These are phyloP conservation scores for Diplodia intermedia DNA, from an alignment of 2,329 filamentous ascomycete species.

Conservation along the genomic window DNA sequence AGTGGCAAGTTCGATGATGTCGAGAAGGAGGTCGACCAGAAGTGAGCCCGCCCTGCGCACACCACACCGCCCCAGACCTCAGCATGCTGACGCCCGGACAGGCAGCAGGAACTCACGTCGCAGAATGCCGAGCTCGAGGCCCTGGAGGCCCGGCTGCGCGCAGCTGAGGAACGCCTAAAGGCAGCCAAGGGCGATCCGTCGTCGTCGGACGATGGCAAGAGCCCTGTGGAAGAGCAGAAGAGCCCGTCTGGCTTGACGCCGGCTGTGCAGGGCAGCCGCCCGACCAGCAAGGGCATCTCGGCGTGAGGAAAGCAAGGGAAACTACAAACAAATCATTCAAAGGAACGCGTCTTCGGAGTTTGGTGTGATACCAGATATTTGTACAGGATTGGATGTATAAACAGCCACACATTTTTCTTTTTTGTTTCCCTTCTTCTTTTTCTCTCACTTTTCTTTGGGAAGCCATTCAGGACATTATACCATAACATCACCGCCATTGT, in stretches of 20 bases:
- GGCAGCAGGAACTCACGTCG: slow-evolving; percentile 78
- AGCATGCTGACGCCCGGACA: slow-evolving; percentile 49
- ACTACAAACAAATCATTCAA: slow-evolving; percentile 21
- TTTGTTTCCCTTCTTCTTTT: slow-evolving; percentile 3
- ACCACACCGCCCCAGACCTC: slow-evolving; percentile 5
- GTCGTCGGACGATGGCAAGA: slow-evolving; percentile 33
- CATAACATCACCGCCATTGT: slow-evolving; percentile 16
- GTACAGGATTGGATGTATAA: slow-evolving; percentile 31
- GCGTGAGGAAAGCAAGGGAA: slow-evolving; percentile 3
- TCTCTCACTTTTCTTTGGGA: slow-evolving; percentile 12
- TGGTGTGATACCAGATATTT: slow-evolving; percentile 31
- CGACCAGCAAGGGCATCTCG: slow-evolving; percentile 29
- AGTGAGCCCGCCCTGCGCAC: slow-evolving; percentile 64
- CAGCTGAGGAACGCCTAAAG: slow-evolving; percentile 79
- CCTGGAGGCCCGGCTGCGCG: slow-evolving; percentile 81
- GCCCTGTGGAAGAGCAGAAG: slow-evolving; percentile 6
- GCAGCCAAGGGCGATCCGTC: slow-evolving; percentile 44
- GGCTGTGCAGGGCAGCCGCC: slow-evolving; percentile 12
- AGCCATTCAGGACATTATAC: slow-evolving; percentile 28
- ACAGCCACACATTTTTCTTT: slow-evolving; percentile 25
- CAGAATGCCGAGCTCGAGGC: slow-evolving; percentile 82
- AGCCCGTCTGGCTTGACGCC: slow-evolving; percentile 2
- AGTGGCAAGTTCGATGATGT: slow-evolving; percentile 78
- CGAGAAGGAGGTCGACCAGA: slow-evolving; percentile 77
- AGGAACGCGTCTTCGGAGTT: slow-evolving; percentile 23